phyloP scores from a whole-genome alignment of 371 early-diverging fungal genomes.

The Polyrhizophydium stewartii region DNA sequence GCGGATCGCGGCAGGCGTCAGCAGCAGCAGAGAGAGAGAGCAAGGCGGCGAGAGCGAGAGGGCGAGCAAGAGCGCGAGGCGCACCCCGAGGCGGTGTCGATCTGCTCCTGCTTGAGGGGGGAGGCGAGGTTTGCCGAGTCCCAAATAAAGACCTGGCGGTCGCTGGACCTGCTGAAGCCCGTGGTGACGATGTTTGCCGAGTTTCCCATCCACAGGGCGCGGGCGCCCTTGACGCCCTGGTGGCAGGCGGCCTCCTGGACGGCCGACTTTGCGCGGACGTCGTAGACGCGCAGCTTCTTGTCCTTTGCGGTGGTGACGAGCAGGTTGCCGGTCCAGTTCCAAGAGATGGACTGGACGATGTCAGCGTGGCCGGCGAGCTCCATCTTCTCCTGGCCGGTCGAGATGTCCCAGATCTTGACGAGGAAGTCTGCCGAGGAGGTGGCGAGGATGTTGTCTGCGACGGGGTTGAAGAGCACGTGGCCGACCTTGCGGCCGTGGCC shows the following conservation, averaged over 20 bases:
- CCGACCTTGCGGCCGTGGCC: slow-evolving; percentile 69
- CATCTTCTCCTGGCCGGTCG: slow-evolving; percentile 79
- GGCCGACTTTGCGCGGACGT: slow-evolving; percentile 81
- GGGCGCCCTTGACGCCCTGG: slow-evolving; percentile 93
- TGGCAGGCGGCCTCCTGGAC: slow-evolving; percentile 82
- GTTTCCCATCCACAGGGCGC: slow-evolving; percentile 89
- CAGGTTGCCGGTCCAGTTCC: slow-evolving; percentile 83
- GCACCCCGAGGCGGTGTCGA: slow-evolving; percentile 87
- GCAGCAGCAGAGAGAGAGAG: no score
- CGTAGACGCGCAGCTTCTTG: slow-evolving; percentile 91
- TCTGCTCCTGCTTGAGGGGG: slow-evolving; percentile 71
- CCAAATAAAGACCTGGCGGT: slow-evolving; percentile 92
- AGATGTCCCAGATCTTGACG: slow-evolving; percentile 89
- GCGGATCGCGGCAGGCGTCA: not conserved
- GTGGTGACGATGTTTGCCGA: slow-evolving; percentile 81
- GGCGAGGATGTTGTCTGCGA: slow-evolving; percentile 89
- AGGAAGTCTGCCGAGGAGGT: slow-evolving; percentile 83
- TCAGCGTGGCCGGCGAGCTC: slow-evolving; percentile 90
- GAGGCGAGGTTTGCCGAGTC: slow-evolving; percentile 65
- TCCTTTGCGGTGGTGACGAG: slow-evolving; percentile 94
- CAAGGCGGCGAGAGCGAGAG: no score
- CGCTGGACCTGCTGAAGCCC: slow-evolving; percentile 88
- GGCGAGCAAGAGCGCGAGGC: no score
- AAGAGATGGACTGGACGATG: slow-evolving; percentile 84
- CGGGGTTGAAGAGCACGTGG: slow-evolving; percentile 94